A percentile compares a stretch with the other conserved stretches of the same genome.
These are phyloP conservation scores for Trichoderma sp. DNA, from an alignment of 2,329 filamentous ascomycete species.

Conservation along the genomic window DNA sequence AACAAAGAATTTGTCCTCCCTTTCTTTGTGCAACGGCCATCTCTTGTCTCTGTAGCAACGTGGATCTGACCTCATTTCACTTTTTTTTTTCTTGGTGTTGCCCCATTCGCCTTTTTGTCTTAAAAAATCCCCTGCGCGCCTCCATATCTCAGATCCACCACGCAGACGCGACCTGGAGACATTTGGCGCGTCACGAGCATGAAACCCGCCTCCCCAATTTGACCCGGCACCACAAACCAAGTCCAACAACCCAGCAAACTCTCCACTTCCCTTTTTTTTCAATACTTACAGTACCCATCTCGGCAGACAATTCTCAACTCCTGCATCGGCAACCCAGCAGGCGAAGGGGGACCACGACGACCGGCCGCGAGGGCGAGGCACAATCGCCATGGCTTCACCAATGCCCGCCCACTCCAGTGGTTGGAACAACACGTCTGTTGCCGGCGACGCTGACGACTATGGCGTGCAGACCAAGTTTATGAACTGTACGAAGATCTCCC, in stretches of 20 bases:
- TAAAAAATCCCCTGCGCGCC: slow-evolving; percentile 11
- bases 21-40: background rate
- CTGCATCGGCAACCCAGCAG: slow-evolving; percentile 16
- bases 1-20: background rate
- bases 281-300: background rate
- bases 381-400: slow-evolving; percentile 40
- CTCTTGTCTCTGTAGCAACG: slow-evolving; percentile 16
- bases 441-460: slow-evolving; percentile 39
- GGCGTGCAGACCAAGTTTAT: slow-evolving; percentile 62
- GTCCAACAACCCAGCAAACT: slow-evolving; percentile 15
- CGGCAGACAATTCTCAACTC: background rate
- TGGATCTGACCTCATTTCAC: slow-evolving; percentile 3
- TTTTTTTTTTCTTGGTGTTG: background rate
- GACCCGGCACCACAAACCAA: slow-evolving; percentile 20
- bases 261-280: slow-evolving; percentile 16
- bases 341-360: slow-evolving; percentile 9
- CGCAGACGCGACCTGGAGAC: slow-evolving; percentile 34
- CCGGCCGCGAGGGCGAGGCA: slow-evolving; percentile 11
- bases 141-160: slow-evolving; percentile 16
- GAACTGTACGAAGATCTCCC: slow-evolving; percentile 56
- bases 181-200: slow-evolving; percentile 40
- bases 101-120: background rate
- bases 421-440: slow-evolving; percentile 34
- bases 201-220: slow-evolving; percentile 39
- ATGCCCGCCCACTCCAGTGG: slow-evolving; percentile 35